Base-by-base conservation (phyloP, 2,329 filamentous ascomycete species). In the Hawksworthiomyces lignivorus region DNA sequence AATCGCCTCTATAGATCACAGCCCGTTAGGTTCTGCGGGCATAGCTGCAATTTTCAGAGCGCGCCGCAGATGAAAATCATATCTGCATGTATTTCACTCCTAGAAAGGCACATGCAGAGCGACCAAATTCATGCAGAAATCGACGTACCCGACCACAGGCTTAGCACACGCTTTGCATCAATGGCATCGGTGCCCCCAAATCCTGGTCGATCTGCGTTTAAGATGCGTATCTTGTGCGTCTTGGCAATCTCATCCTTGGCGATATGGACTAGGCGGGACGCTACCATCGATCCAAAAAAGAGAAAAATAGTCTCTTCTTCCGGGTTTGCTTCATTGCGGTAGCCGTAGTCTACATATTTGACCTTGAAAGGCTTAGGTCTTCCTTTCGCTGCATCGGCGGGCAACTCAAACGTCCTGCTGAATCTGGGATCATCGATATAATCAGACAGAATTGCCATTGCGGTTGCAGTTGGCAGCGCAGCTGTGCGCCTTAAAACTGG, bases 141-240 rank as follows among this genome's bases (percentile, higher is more conserved):
- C n/a, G n/a, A n/a, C n/a, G n/a, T n/a, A n/a, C n/a, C n/a, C n/a
- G n/a, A n/a, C n/a, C n/a, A n/a, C n/a, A n/a, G n/a, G n/a, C n/a
- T n/a, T 28, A 63, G 42, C 10, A 52, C 47, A 14, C 54, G 36
- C 6, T 47, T 31, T 0, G 50, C 41, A 5, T 45, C 40, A 2
- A 55, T 56, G 8, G 53, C 44, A 14, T 56, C 55, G 7, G 60
- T 62, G 7, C 56, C 54, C 10, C 62, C 62, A 30, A 64, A 55
- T 9, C 62, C 62, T 0, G 63, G 62, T 5, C 62, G 48, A 44
- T 65, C 61, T 0, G 50, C 43, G 42, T 47, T 46, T 41, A 64
- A 52, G 33, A 64, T 52, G 27, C 61, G 59, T 17, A 64, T 47
- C 15, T 52, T 46, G 45, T 61, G 49, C 28, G 48, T 38, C 36